These are phyloP conservation scores for Geranium incanum DNA, from an alignment of 441 rosid species.

Conservation along the genomic window DNA sequence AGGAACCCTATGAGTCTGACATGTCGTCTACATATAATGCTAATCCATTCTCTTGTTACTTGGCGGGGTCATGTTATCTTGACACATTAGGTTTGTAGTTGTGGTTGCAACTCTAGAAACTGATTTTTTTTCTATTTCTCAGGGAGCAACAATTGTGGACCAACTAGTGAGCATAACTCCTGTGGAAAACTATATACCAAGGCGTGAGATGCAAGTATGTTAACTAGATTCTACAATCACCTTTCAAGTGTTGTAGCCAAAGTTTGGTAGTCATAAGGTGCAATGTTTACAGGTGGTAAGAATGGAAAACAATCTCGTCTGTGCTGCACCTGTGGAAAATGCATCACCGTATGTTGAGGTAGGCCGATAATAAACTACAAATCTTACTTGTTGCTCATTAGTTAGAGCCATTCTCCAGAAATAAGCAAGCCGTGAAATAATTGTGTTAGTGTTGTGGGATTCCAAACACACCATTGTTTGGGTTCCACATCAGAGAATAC, in stretches of 20 bases:
- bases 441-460: background rate
- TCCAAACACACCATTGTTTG: background rate
- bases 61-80: background rate
- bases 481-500: background rate
- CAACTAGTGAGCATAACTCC: conserved; percentile 43
- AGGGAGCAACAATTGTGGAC: conserved; percentile 73
- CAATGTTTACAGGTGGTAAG: conserved; percentile 56
- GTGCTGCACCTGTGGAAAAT: conserved; percentile 36
- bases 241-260: conserved; percentile 11
- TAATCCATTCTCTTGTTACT: no score
- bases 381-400: conserved; percentile 11
- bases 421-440: conserved; percentile 4
- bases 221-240: conserved; percentile 11
- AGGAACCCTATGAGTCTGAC: background rate
- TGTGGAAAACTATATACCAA: conserved; percentile 44
- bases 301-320: conserved; percentile 38
- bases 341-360: conserved; percentile 44
- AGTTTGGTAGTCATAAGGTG: conserved; percentile 15
- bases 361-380: conserved; percentile 14
- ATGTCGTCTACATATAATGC: no score
- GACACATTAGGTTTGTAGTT: background rate
- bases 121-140: conserved; percentile 1
- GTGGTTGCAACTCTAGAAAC: background rate
- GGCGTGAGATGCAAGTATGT: conserved; percentile 34
- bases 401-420: background rate